Evolutionary conservation across 352 stramenopile genomes (phyloP), one percentile per base, ranked within the genome.

Genomic region (Phytophthora pinifolia): DNA sequence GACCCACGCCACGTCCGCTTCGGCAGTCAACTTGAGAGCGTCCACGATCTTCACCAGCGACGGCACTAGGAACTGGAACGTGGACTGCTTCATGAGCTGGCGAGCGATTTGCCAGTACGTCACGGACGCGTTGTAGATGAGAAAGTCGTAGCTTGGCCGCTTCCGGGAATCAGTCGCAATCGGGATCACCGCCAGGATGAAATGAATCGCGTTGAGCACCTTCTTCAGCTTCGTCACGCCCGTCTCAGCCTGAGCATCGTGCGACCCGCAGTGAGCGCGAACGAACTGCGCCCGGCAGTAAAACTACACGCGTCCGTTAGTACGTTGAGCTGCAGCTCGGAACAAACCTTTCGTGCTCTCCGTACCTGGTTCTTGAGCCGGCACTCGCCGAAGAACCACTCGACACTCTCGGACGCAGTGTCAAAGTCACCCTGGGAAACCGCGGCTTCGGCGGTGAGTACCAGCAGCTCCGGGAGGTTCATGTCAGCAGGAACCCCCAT

Each of bases 121-220:
- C 9, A 97, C 76, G 0, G 83, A 96, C 9, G 84, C 84, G 47
- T 97, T 97, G 83, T 96, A 97, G 46, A 97, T 74, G 13, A 97
- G 73, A 53, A 97, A 97, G 46, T 95, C 78, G 68, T 97, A 97
- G 9, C 64, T 58, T 9, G 79, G 77, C 0, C 85, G 77, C 6
- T 84, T 83, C 14, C 58, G 68, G 1, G 65, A 52, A 17, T 91
- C 72, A 2, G 67, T 76, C 14, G 86, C 86, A 18, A 97, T 77
- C 1, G 84, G 73, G 3, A 96, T 42, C 22, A 91, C 87, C 13
- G 79, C 56, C 29, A 94, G 51, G 12, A 97, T 62, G 44, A 82
- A 90, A 27, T 80, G 72, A 12, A 96, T 74, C 4, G 89, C 89
- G 36, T 94, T 76, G 2, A 92, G 61, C 35, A 92, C 67, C 45